Evolutionary conservation across 2,329 filamentous ascomycete genomes (phyloP).

Genomic region (Fusarium hainanense): DNA sequence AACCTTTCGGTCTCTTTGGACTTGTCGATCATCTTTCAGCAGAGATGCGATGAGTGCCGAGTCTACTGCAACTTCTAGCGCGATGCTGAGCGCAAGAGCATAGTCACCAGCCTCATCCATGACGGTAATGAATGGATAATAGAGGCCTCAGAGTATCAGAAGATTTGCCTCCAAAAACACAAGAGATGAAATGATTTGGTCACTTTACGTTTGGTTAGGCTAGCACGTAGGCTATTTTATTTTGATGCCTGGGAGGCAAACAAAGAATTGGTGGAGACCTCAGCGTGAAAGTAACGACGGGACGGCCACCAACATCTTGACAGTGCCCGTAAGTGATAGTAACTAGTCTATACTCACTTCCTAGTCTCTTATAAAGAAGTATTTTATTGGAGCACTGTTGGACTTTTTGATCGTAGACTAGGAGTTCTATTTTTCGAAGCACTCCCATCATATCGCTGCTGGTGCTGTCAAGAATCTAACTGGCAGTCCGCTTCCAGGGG

Average conservation of each 20-base stretch:
- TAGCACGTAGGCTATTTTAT: background rate
- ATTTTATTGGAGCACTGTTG: too few species aligned
- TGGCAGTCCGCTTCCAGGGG: too few species aligned
- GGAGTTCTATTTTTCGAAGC: too few species aligned
- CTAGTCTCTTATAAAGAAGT: too few species aligned
- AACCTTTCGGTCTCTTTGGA: background rate
- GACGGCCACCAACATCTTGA: background rate
- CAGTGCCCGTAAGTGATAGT: background rate
- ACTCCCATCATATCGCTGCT: too few species aligned
- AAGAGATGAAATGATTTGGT: background rate
- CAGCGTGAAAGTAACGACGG: background rate
- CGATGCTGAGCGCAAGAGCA: background rate
- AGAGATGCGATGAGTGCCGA: background rate
- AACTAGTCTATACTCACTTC: too few species aligned
- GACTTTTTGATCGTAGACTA: too few species aligned
- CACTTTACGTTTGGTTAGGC: too few species aligned
- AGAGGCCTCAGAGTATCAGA: too few species aligned
- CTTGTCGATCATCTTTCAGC: background rate
- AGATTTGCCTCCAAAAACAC: fast-evolving
- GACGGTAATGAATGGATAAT: background rate
- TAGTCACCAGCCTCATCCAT: background rate
- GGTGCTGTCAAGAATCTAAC: too few species aligned
- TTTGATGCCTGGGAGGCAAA: background rate
- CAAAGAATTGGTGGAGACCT: background rate
- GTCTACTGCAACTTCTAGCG: too few species aligned